phyloP scores from a whole-genome alignment of 768 basidiomycete species.

The Coprinopsis sp. region DNA sequence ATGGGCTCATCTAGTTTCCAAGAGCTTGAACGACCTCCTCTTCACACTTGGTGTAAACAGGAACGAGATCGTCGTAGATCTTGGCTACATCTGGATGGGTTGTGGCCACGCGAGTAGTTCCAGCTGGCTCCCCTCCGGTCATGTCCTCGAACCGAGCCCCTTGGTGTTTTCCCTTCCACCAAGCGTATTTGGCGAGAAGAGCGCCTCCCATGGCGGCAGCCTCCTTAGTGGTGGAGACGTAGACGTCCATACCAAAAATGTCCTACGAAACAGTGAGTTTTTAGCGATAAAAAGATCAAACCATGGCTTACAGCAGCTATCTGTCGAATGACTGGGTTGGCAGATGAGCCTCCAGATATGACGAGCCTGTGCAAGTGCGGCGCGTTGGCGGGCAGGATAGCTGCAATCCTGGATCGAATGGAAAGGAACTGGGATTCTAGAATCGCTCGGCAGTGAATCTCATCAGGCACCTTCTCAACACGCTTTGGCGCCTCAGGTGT shows the following conservation, averaged over 20 bases:
- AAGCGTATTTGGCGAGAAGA: constrained; percentile 64
- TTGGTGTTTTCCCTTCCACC: constrained; percentile 50
- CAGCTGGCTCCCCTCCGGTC: constrained; percentile 45
- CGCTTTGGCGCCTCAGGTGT: constrained; percentile 22
- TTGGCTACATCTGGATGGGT: constrained; percentile 40
- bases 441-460: constrained; percentile 67
- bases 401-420: constrained; percentile 65
- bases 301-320: constrained; percentile 50
- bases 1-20: no score
- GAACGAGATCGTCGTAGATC: constrained; percentile 53
- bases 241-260: constrained; percentile 73
- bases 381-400: constrained; percentile 57
- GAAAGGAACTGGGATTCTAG: constrained; percentile 84
- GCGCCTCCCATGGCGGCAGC: constrained; percentile 72
- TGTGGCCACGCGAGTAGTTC: constrained; percentile 58
- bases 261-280: constrained; percentile 34
- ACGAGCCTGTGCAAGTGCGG: constrained; percentile 61
- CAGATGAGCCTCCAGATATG: constrained; percentile 74
- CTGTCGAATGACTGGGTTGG: constrained; percentile 68
- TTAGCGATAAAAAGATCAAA: background rate
- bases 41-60: constrained; percentile 54
- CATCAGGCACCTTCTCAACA: constrained; percentile 35
- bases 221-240: constrained; percentile 61
- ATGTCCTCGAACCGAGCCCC: constrained; percentile 62
- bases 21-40: constrained; percentile 35